Base-by-base conservation (phyloP, 257 asterid species). In the Gentiana straminea region DNA sequence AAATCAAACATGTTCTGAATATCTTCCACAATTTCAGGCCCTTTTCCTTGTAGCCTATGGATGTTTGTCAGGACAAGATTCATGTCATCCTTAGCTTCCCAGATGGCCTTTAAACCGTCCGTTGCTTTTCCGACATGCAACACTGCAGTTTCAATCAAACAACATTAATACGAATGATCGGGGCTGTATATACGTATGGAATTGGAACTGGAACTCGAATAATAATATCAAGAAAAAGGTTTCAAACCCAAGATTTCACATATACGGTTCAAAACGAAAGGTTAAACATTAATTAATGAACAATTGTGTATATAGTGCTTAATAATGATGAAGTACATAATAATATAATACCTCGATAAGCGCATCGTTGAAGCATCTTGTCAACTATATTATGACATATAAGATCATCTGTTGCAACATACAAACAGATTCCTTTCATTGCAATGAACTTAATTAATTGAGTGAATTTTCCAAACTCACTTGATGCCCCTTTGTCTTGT, bases 41-140 rank as follows among this genome's bases (percentile, higher is more conserved):
- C 80, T 13, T 74, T 63, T 33, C 65, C 47, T 48, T 69, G 73
- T 44, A 80, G 61, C 63, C 78, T 71, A 33, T 82, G 77, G 43
- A 65, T 65, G 69, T 85, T 85, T 33, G 92, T 83, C 5, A 85
- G 61, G 58, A 85, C 82, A 56, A 76, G 59, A 39, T 59, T 79
- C 7, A 76, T 65, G 39, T 33, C 46, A 33, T 70, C 73, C 64
- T 62, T 85, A 52, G 60, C 60, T 75, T 67, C 68, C 74, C 75
- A 64, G 38, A 85, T 60, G 37, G 75, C 75, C 32, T 64, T 57
- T 41, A 81, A 11, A 59, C 75, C 81, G 50, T 73, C 78, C 36
- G 44, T 47, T 37, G 60, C 64, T 44, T 62, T 70, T 59, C 95
- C 95, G 52, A 62, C 54, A 51, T 65, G 72, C 75, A 89, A 65